Conservation (phyloP, 1,284 basidiomycete species). For the Ceratobasidium sp. region DNA sequence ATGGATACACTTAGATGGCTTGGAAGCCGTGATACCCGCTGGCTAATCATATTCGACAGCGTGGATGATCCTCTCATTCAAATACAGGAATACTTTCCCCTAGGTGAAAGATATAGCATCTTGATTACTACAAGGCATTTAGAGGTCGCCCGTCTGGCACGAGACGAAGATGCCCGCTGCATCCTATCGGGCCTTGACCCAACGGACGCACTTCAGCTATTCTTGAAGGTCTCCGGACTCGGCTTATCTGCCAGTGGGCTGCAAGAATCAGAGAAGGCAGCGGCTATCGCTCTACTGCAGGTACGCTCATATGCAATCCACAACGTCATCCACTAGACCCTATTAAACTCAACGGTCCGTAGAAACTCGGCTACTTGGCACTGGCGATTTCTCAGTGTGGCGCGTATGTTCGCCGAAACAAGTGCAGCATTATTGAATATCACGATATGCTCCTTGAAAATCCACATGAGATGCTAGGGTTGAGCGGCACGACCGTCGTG, state of each 20-base stretch:
- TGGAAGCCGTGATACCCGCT: not conserved
- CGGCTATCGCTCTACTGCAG: not conserved
- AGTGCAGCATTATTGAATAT: slow-evolving; percentile 3
- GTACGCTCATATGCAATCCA: not conserved
- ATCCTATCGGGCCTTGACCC: slow-evolving; percentile 14
- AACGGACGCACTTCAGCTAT: slow-evolving; percentile 2
- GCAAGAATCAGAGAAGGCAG: not conserved
- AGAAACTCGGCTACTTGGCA: slow-evolving; percentile 16
- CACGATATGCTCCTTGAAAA: not conserved
- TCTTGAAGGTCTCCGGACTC: not conserved
- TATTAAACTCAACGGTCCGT: too few relatives aligned
- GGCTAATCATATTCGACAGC: slow-evolving; percentile 37
- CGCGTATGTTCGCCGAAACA: slow-evolving; percentile 7
- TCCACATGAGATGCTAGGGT: not conserved
- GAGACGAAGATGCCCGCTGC: not conserved
- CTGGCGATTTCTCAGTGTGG: slow-evolving; percentile 28
- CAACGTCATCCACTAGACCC: too few relatives aligned
- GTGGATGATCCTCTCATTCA: slow-evolving; percentile 10
- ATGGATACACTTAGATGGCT: slow-evolving; percentile 16
- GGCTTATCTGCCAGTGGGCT: not conserved
- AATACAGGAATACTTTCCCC: slow-evolving; percentile 13
- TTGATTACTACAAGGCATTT: slow-evolving; percentile 20
- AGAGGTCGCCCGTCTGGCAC: not conserved
- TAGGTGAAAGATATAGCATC: not conserved
- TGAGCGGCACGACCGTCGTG: too few relatives aligned